These are phyloP conservation scores for Ustilago hordei DNA, from an alignment of 1,284 basidiomycete genomes.

Conservation along the genomic window DNA sequence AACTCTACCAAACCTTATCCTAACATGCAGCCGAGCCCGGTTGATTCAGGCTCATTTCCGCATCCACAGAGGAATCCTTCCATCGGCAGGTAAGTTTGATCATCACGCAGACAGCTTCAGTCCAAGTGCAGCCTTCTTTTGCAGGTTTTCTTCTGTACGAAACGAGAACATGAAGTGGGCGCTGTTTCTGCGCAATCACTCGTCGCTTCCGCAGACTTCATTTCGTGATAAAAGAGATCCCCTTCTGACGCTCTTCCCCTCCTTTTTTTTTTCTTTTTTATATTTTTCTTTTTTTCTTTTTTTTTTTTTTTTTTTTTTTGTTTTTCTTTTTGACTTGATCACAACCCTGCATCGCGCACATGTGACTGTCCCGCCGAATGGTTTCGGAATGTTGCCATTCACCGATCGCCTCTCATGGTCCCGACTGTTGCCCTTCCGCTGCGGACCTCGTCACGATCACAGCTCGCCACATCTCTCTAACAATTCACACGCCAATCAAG, in stretches of 20 bases:
- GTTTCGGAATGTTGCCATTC: background rate
- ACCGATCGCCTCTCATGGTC: background rate
- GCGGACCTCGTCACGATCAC: background rate
- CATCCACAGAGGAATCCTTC: slow-evolving; percentile 13
- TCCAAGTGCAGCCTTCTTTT: background rate
- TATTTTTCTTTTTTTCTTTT: background rate
- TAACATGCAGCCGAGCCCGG: slow-evolving; percentile 18
- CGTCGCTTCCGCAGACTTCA: background rate
- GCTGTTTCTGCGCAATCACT: background rate
- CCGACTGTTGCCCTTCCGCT: background rate
- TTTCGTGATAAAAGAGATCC: slow-evolving; percentile 2
- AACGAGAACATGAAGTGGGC: background rate
- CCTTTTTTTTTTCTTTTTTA: background rate
- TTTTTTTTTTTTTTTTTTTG: background rate
- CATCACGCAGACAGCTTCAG: background rate
- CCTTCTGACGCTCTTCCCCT: background rate
- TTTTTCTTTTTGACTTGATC: background rate
- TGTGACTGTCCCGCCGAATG: slow-evolving; percentile 3
- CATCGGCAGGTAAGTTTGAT: slow-evolving; percentile 21
- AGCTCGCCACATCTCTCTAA: slow-evolving; percentile 11
- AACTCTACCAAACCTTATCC: slow-evolving; percentile 26
- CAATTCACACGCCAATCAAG: background rate
- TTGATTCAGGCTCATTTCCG: background rate
- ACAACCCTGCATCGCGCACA: background rate
- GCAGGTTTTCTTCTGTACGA: background rate